These are phyloP conservation scores for Monoraphidium neglectum DNA, from an alignment of 139 green algal genomes.

Conservation along the genomic window DNA sequence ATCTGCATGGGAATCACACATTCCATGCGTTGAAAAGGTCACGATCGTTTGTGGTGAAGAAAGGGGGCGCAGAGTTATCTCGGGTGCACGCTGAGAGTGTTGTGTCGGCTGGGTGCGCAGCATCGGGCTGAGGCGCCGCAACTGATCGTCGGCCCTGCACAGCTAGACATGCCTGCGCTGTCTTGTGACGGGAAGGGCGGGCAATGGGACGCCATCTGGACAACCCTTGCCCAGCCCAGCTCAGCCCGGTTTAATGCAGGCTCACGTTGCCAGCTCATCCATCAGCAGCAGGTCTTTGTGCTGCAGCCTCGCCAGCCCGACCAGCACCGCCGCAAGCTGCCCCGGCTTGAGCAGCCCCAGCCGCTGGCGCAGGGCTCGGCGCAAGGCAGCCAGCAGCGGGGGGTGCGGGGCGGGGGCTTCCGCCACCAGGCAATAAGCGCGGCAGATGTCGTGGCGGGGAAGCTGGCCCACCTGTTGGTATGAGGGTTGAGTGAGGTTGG, in stretches of 20 bases:
- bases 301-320: neutral
- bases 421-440: slow-evolving; percentile 9
- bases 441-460: neutral
- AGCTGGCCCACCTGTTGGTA: slow-evolving; percentile 13
- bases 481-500: neutral
- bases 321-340: neutral
- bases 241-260: neutral
- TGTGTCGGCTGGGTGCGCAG: too few relatives aligned
- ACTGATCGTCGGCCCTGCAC: too few relatives aligned
- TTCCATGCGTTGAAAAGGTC: neutral
- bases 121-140: too few relatives aligned
- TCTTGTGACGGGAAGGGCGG: too few relatives aligned
- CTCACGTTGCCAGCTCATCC: slow-evolving; percentile 20
- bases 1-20: neutral
- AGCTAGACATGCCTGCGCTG: too few relatives aligned
- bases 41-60: too few relatives aligned
- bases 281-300: slow-evolving; percentile 21
- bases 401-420: neutral
- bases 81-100: too few relatives aligned
- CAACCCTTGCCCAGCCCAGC: neutral
- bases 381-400: slow-evolving; percentile 12
- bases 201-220: neutral
- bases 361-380: slow-evolving; percentile 1
- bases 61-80: too few relatives aligned
- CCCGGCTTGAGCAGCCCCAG: slow-evolving; percentile 1